Base-by-base conservation (phyloP, 2,329 filamentous ascomycete species). In the Ceratocystis lukuohia region DNA sequence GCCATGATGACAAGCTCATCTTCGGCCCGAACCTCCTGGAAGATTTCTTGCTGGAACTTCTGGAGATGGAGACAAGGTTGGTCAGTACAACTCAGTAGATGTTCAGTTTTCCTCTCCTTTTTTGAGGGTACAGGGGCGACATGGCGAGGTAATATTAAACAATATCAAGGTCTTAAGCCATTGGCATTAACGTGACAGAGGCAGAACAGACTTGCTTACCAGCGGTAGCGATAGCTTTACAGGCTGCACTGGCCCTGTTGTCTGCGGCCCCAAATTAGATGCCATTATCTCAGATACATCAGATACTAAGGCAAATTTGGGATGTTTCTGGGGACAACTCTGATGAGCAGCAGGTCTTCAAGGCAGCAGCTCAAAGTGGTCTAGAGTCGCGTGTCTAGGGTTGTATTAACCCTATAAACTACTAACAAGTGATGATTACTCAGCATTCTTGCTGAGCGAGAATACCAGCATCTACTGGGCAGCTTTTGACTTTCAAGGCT, bases 1-100 rank as follows among this genome's bases (percentile, higher is more conserved):
- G 93, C 94, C 66, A 97, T 83, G 65, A 99, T 82, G 72, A 97
- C 88, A 70, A 99, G 86, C 76, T 95, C 88, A 88, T 99, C 94
- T 78, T 96, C 89, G 69, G 85, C 80, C 69, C 91, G 88, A 70
- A 96, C 85, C 77, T 94, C 89, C 75, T 89, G 90, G 79, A 97
- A 97, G 72, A 97, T 85, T 73, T 90, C 88, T 79, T 97, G 92
- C 79, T 99, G 94, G 76, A 95, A 99, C 80, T 91, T 81, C 85
- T 88, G 44, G 33, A 28, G 22, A 25, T 10, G n/a, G 8, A 2
- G 22, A 20, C 7, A 25, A 48, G 10, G 28, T 45, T 37, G 30
- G 66, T 64, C 37, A 64, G 41, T 25, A 25, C 22, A 15, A 2
- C 25, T 25, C 22, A 6, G 8, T 15, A 17, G 41, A 12, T 33